These are phyloP conservation scores for Plectranthus barbatus DNA, from an alignment of 257 asterid species.

Conservation along the genomic window DNA sequence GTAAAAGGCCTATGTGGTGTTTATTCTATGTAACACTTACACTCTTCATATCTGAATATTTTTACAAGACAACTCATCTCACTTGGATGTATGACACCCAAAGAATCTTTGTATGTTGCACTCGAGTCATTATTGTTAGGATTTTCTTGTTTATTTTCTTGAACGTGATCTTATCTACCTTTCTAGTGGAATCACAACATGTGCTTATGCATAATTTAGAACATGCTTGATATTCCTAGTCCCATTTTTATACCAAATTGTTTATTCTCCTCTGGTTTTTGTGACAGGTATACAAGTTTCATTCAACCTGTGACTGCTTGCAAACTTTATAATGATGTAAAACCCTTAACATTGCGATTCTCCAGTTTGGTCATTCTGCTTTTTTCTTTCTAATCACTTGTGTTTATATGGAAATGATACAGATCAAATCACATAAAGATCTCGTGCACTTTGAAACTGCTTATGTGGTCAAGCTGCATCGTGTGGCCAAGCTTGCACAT, in stretches of 20 bases:
- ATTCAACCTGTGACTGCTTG: slow-evolving; percentile 94
- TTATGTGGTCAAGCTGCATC: slow-evolving; percentile 93
- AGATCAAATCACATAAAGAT: slow-evolving; percentile 93
- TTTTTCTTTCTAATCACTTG: neutral
- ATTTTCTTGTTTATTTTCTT: neutral
- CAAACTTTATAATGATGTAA: slow-evolving; percentile 90
- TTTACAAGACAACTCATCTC: neutral
- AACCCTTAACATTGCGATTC: slow-evolving; percentile 3
- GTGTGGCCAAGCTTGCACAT: slow-evolving; percentile 81
- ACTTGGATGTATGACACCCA: neutral
- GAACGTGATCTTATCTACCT: neutral
- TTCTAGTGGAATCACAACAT: neutral
- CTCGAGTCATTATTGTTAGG: neutral
- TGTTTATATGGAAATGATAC: slow-evolving; percentile 20
- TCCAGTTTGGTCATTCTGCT: neutral
- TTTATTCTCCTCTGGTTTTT: slow-evolving; percentile 13
- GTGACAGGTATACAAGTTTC: slow-evolving; percentile 88
- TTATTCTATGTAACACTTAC: neutral
- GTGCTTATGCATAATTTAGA: neutral
- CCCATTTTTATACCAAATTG: neutral
- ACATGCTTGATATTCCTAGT: neutral
- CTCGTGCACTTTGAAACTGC: slow-evolving; percentile 95
- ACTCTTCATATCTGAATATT: neutral
- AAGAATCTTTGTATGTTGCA: neutral
- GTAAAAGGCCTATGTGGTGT: neutral